phyloP scores from a whole-genome alignment of 148 eudicot genomes.

The Mesembryanthemum crystallinum region DNA sequence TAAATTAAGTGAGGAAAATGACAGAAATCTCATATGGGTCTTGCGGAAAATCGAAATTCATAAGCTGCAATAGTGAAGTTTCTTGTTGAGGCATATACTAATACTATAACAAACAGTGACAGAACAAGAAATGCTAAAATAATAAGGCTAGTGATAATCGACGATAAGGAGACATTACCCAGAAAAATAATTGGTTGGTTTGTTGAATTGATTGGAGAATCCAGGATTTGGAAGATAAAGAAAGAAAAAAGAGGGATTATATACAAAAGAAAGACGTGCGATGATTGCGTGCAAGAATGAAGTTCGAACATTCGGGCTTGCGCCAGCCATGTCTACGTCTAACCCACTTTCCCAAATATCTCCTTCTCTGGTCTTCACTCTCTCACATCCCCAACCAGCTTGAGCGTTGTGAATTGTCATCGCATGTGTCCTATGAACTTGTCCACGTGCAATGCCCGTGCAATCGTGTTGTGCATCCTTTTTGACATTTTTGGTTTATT shows the following conservation, averaged over 20 bases:
- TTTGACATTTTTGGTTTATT: too few relatives aligned
- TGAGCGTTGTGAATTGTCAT: background rate
- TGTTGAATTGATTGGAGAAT: slow-evolving; percentile 20
- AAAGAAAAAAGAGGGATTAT: background rate
- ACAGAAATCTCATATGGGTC: background rate
- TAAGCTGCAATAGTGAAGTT: background rate
- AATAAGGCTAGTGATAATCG: background rate
- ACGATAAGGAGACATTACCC: slow-evolving; percentile 15
- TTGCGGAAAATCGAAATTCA: background rate
- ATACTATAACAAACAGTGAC: background rate
- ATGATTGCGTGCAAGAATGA: slow-evolving; percentile 60
- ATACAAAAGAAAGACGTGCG: slow-evolving; percentile 34
- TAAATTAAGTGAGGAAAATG: background rate
- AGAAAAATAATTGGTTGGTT: background rate
- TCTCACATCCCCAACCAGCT: background rate
- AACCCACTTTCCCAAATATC: slow-evolving; percentile 4
- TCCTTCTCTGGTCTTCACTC: background rate
- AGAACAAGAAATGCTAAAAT: background rate
- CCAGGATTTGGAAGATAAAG: background rate
- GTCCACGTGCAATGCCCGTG: slow-evolving; percentile 37
- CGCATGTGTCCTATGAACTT: slow-evolving; percentile 33
- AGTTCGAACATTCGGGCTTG: slow-evolving; percentile 43
- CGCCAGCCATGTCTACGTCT: slow-evolving; percentile 57
- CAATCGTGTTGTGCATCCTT: too few relatives aligned
- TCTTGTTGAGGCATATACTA: background rate